phyloP scores from a whole-genome alignment of 2,329 filamentous ascomycete species.

The Talaromyces sp. region DNA sequence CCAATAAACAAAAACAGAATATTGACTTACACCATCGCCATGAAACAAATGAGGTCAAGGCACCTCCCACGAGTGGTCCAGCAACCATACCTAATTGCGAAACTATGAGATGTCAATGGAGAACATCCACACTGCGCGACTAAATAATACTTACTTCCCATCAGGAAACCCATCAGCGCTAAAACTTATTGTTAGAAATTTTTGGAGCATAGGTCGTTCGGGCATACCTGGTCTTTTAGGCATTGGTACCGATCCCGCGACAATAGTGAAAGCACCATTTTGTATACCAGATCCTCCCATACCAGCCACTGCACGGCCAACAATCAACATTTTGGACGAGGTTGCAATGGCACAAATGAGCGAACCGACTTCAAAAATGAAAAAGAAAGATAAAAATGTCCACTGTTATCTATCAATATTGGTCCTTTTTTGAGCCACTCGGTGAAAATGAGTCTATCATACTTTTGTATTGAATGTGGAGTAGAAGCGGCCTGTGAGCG shows the following conservation, averaged over 20 bases:
- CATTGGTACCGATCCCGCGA: constrained; percentile 18
- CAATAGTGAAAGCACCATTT: constrained; percentile 23
- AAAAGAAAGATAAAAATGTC: constrained; percentile 24
- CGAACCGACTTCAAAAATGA: constrained; percentile 27
- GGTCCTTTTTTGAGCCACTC: neutral
- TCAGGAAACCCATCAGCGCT: constrained; percentile 21
- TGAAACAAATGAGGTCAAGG: constrained; percentile 35
- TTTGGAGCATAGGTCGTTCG: neutral
- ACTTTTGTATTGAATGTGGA: constrained; percentile 32
- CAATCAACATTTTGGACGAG: constrained; percentile 24
- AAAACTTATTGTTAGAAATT: neutral
- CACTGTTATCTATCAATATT: constrained; percentile 26
- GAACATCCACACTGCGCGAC: no score
- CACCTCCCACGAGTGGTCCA: constrained; percentile 44
- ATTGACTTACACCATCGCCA: constrained; percentile 36
- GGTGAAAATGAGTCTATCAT: neutral
- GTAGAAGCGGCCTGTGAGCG: constrained; percentile 53
- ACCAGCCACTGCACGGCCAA: constrained; percentile 24
- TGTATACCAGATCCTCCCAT: constrained; percentile 21
- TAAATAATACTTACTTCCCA: constrained; percentile 20
- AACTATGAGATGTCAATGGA: neutral
- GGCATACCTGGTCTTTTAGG: constrained; percentile 20
- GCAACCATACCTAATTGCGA: constrained; percentile 18
- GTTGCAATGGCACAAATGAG: constrained; percentile 26
- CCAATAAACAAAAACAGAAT: no score